phyloP scores from a whole-genome alignment of 768 basidiomycete species.

The Nidula microcarpa region DNA sequence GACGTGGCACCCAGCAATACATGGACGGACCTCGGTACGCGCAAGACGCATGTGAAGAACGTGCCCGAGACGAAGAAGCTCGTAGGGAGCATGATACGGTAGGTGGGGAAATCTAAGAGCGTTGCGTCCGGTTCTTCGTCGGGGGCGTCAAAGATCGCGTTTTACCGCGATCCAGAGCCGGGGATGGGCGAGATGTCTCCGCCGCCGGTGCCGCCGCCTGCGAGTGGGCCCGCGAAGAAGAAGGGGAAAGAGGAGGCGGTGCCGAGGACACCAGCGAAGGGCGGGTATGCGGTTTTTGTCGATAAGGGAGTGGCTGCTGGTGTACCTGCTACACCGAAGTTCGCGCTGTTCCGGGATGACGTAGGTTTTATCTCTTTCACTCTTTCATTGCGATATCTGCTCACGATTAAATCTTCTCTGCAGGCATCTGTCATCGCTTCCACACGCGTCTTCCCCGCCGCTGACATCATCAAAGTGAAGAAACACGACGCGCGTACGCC shows the following conservation, averaged over 20 bases:
- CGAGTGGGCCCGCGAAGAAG: conserved; percentile 13
- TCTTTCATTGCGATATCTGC: too few relatives aligned
- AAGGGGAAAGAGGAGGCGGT: conserved; percentile 18
- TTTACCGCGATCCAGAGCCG: conserved; percentile 61
- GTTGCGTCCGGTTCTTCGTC: conserved; percentile 38
- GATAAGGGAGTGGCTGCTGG: conserved; percentile 23
- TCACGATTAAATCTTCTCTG: too few relatives aligned
- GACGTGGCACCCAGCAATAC: conserved; percentile 35
- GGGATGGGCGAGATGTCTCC: conserved; percentile 34
- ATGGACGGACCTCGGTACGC: conserved; percentile 77
- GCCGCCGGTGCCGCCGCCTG: conserved; percentile 11
- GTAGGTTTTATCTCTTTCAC: conserved; percentile 28
- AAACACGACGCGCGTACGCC: conserved; percentile 38
- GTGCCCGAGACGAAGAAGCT: conserved; percentile 66
- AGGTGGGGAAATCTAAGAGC: conserved; percentile 57
- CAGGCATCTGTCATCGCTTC: too few relatives aligned
- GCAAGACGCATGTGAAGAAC: conserved; percentile 77
- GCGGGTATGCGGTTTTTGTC: conserved; percentile 32
- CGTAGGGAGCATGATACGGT: conserved; percentile 61
- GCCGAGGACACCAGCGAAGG: conserved; percentile 25
- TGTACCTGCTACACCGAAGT: conserved; percentile 49
- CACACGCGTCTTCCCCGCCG: too few relatives aligned
- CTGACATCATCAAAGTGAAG: conserved; percentile 60
- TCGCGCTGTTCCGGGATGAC: conserved; percentile 74
- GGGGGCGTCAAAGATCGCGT: conserved; percentile 51